Evolutionary conservation across 768 basidiomycete genomes (phyloP).

Genomic region (Boletus huronensis): DNA sequence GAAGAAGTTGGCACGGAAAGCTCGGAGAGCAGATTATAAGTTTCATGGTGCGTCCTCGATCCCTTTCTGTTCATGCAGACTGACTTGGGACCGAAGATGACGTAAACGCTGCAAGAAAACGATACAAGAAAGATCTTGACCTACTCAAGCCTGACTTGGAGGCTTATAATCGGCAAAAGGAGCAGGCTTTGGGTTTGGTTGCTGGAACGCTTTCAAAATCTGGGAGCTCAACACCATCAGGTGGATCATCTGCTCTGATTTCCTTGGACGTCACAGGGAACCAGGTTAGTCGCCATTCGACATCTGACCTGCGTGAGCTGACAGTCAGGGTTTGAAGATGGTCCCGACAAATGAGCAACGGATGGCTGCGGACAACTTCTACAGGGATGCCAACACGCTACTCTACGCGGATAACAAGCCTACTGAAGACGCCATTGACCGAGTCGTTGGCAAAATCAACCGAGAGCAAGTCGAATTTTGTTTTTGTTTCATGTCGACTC

Average conservation of each 20-base stretch:
- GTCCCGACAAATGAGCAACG: conserved; percentile 57
- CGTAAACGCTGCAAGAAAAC: conserved; percentile 79
- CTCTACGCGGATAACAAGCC: conserved; percentile 96
- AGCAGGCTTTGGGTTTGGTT: conserved; percentile 70
- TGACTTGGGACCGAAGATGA: conserved; percentile 56
- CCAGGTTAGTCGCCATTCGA: conserved; percentile 32
- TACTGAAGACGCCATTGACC: conserved; percentile 90
- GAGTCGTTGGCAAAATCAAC: conserved; percentile 89
- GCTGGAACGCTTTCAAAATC: conserved; percentile 59
- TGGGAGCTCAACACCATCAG: conserved; percentile 30
- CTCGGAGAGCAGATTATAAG: conserved; percentile 80
- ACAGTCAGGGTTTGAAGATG: conserved; percentile 34
- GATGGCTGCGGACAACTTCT: conserved; percentile 75
- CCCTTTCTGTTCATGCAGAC: neutral
- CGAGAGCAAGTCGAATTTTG: conserved; percentile 63
- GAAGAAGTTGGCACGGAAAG: conserved; percentile 70
- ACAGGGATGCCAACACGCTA: conserved; percentile 90
- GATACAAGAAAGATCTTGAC: conserved; percentile 92
- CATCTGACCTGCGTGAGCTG: conserved; percentile 3
- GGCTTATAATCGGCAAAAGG: conserved; percentile 87
- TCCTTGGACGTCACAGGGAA: conserved; percentile 50
- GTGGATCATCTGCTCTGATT: conserved; percentile 38
- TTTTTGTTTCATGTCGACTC: neutral
- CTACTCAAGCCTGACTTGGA: conserved; percentile 83
- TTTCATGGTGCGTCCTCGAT: conserved; percentile 70